phyloP scores from a whole-genome alignment of 1,139 yeast genomes.

The Pichia terricola region DNA sequence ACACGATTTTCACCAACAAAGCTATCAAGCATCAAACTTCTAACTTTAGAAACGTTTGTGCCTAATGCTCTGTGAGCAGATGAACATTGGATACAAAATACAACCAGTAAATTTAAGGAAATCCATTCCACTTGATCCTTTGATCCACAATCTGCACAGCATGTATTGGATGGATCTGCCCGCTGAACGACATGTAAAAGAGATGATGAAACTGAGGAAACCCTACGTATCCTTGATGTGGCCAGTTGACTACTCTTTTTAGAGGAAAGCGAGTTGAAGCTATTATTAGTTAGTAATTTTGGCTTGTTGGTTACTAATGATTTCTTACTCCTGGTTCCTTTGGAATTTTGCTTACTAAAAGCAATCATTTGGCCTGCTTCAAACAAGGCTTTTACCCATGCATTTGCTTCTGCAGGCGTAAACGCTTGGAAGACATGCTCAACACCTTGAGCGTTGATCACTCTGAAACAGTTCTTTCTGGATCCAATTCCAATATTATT shows the following conservation, averaged over 20 bases:
- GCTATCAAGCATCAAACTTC: slow-evolving; percentile 41
- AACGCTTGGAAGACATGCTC: slow-evolving; percentile 74
- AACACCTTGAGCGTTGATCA: slow-evolving; percentile 59
- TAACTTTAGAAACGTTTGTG: slow-evolving; percentile 40
- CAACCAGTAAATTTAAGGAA: slow-evolving; percentile 62
- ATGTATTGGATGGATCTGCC: slow-evolving; percentile 45
- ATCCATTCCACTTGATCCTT: slow-evolving; percentile 75
- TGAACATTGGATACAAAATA: slow-evolving; percentile 78
- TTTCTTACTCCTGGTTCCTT: no score
- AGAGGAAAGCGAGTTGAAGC: neutral
- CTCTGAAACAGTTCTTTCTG: slow-evolving; percentile 60
- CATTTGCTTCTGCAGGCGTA: slow-evolving; percentile 53
- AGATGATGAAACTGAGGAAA: slow-evolving; percentile 25
- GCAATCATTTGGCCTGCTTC: slow-evolving; percentile 32
- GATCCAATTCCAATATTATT: slow-evolving; percentile 26
- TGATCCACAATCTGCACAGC: slow-evolving; percentile 76
- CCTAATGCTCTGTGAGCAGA: slow-evolving; percentile 47
- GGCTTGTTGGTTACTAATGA: no score
- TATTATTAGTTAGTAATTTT: neutral
- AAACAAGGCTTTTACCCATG: slow-evolving; percentile 57
- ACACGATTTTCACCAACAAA: slow-evolving; percentile 34
- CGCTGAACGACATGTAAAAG: slow-evolving; percentile 36
- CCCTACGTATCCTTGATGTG: slow-evolving; percentile 14
- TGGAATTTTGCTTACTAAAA: slow-evolving; percentile 5
- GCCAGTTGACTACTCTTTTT: neutral